Conservation (phyloP, 1,284 basidiomycete genomes). For the Polyporus tsugae region DNA sequence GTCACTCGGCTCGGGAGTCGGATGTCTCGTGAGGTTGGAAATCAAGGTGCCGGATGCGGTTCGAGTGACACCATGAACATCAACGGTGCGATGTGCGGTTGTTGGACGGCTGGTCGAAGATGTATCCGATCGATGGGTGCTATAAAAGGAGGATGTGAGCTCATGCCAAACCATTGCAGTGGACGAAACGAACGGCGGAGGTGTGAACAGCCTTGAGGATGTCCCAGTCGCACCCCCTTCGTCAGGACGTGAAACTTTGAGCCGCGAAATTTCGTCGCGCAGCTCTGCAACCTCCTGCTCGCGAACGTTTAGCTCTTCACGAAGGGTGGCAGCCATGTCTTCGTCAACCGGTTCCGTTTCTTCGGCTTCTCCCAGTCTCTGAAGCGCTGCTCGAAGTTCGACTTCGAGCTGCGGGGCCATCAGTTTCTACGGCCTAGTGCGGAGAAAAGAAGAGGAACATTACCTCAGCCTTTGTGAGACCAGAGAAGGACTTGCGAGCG, state of each 20-base stretch:
- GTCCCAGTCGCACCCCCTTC: constrained; percentile 11
- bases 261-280: constrained; percentile 38
- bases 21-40: constrained; percentile 54
- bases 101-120: constrained; percentile 9
- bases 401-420: constrained; percentile 14
- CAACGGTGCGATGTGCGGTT: constrained; percentile 10
- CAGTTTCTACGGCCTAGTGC: neutral
- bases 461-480: constrained; percentile 54
- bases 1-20: constrained; percentile 57
- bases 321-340: constrained; percentile 34
- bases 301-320: constrained; percentile 41
- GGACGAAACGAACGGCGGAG: constrained; percentile 23
- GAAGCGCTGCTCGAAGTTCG: constrained; percentile 16
- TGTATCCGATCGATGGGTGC: constrained; percentile 19
- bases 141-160: neutral
- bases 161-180: neutral
- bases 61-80: constrained; percentile 41
- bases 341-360: constrained; percentile 30
- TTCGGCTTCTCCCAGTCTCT: constrained; percentile 30
- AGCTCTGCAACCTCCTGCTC: constrained; percentile 41
- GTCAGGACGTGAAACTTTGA: constrained; percentile 15
- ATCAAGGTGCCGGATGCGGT: constrained; percentile 59
- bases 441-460: neutral
- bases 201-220: constrained; percentile 19
- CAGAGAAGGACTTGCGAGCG: constrained; percentile 40